Percentiles rank a stretch among this genome's conserved stretches.
phyloP scores from a whole-genome alignment of 257 asterid genomes.

The Penstemon eatonii region DNA sequence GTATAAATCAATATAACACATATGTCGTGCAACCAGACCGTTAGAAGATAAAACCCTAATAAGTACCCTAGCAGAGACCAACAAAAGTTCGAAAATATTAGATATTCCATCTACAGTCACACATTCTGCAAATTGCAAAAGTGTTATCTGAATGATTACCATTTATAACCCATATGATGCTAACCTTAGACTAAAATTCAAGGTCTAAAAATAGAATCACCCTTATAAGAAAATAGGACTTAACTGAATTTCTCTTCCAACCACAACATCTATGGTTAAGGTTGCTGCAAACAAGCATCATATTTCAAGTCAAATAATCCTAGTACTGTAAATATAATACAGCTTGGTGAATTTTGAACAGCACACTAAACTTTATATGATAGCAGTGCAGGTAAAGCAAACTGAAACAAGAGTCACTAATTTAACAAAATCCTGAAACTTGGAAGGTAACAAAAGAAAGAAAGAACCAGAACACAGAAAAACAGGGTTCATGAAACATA shows the following conservation, averaged over 20 bases:
- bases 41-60: too few species aligned
- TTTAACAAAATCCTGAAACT: background rate
- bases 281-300: background rate
- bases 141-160: background rate
- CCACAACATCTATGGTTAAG: slow-evolving; percentile 2
- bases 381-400: background rate
- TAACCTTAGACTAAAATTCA: background rate
- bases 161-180: background rate
- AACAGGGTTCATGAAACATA: background rate
- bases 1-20: too few species aligned
- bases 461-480: background rate
- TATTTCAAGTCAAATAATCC: background rate
- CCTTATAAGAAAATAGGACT: background rate
- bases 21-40: too few species aligned
- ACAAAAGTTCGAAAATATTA: background rate
- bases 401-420: background rate
- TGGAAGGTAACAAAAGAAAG: background rate
- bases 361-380: background rate
- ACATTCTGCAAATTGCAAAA: background rate
- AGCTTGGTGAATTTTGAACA: background rate
- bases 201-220: background rate
- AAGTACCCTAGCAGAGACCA: background rate
- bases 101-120: background rate
- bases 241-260: background rate
- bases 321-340: background rate